Base-by-base conservation (phyloP, 371 early-diverging fungal genomes). In the Gilbertella persicaria region DNA sequence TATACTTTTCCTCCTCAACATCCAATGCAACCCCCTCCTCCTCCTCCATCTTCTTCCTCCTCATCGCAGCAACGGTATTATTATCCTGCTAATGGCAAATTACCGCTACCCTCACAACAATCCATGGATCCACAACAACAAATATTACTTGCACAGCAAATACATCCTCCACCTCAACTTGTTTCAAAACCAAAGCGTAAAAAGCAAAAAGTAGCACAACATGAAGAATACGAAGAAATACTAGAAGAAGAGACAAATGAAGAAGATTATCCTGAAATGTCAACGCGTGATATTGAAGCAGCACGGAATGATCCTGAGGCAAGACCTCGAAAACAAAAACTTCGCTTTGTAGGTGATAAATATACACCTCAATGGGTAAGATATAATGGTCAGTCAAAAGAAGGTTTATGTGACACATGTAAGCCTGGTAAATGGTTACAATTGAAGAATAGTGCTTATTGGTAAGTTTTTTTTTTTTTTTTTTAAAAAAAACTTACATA, bases 311-410 rank as follows among this genome's bases (percentile, higher is more conserved):
- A 71, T 50, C 67, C 71, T 44, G 82, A 84, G 44, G 82, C 80
- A 12, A 64, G 73, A 45, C 79, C 88, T 4, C 83, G 90, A 37
- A 73, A 73, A 45, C 92, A 91, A 58, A 83, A 83, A 45, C 63
- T 85, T 35, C 79, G 91, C 8, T 92, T 85, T 62, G 60, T 64
- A 20, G 92, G 86, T 19, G 96, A 95, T 58, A 60, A 88, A 56
- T 95, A 95, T 62, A 95, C 95, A 5, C 96, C 96, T 4, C 75
- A 81, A 47, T 92, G 89, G 91, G 94, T 94, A 5, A 79, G 96
- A 28, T 82, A 79, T 55, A 74, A 73, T 49, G 94, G 94, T 1
- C 87, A 87, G 40, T 69, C 80, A 19, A 92, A 92, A 65, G 95
- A 95, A 60, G 96, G 96, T 0, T 80, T 88, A 45, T 95, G 96